Conservation (phyloP, 2,329 filamentous ascomycete genomes). For the Podosphaera xanthii region DNA sequence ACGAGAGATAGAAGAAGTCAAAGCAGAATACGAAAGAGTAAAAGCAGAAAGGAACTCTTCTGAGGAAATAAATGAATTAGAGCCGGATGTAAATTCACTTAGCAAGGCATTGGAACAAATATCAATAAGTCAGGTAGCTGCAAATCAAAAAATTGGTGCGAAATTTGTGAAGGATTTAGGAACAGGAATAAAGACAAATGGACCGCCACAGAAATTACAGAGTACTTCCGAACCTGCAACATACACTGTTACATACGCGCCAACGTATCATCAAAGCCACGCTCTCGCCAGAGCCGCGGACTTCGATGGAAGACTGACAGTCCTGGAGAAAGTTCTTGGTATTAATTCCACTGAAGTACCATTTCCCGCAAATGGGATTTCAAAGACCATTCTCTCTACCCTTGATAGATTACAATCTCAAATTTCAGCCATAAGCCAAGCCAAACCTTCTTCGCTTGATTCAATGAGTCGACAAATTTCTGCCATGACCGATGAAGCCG, state of each 20-base stretch:
- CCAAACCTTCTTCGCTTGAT: conserved; percentile 51
- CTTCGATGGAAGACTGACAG: conserved; percentile 60
- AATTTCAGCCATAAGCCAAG: conserved; percentile 49
- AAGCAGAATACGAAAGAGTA: conserved; percentile 33
- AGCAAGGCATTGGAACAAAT: conserved; percentile 52
- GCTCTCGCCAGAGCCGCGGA: conserved; percentile 61
- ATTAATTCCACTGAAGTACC: conserved; percentile 24
- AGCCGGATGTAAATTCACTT: conserved; percentile 41
- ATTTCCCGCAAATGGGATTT: conserved; percentile 36
- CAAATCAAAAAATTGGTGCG: conserved; percentile 5
- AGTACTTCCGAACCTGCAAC: conserved; percentile 21
- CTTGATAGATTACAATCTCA: conserved; percentile 64
- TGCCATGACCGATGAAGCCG: conserved; percentile 47
- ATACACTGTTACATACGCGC: conserved; percentile 43
- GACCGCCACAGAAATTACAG: conserved; percentile 8
- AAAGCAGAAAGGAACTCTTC: conserved; percentile 21
- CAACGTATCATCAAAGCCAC: conserved; percentile 41
- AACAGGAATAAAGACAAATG: conserved; percentile 12
- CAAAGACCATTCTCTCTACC: conserved; percentile 57
- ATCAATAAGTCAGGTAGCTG: conserved; percentile 15
- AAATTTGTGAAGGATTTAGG: conserved; percentile 14
- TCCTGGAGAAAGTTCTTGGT: conserved; percentile 63
- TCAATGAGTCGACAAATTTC: conserved; percentile 46
- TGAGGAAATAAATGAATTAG: conserved; percentile 16
- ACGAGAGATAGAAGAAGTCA: conserved; percentile 57